A percentile compares a stretch with the other conserved stretches of the same genome.
Conservation (phyloP, 1,284 basidiomycete species). For the Somion occarium region DNA sequence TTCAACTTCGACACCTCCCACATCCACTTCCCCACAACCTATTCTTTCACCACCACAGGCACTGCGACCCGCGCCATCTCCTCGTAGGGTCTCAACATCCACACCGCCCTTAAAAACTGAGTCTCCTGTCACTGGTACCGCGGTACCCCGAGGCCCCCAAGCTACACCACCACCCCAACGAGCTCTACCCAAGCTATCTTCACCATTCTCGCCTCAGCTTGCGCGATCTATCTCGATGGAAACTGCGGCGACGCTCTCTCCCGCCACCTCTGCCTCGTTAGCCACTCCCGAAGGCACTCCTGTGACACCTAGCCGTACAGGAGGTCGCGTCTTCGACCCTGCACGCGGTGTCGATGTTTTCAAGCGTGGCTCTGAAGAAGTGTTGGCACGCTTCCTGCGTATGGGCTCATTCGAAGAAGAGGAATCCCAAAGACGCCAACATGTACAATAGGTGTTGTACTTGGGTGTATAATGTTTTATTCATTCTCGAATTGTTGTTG, state of each 20-base stretch:
- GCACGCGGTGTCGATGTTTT: slow-evolving; percentile 75
- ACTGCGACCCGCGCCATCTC: slow-evolving; percentile 13
- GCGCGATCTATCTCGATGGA: slow-evolving; percentile 29
- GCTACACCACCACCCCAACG: slow-evolving; percentile 16
- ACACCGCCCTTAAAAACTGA: slow-evolving; percentile 15
- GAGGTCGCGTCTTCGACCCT: slow-evolving; percentile 70
- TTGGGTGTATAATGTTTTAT: no score
- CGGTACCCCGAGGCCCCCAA: slow-evolving; percentile 2
- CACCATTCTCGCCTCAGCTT: slow-evolving; percentile 22
- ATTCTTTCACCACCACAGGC: slow-evolving; percentile 7
- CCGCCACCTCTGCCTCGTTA: slow-evolving; percentile 42
- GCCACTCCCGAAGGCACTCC: slow-evolving; percentile 22
- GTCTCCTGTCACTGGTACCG: slow-evolving; percentile 21
- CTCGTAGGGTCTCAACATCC: slow-evolving; percentile 18
- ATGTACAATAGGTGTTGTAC: slow-evolving; percentile 1
- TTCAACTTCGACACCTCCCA: slow-evolving; percentile 2
- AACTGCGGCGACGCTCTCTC: slow-evolving; percentile 31
- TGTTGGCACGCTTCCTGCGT: slow-evolving; percentile 71
- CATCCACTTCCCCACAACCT: slow-evolving; percentile 4
- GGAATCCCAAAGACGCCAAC: slow-evolving; percentile 10
- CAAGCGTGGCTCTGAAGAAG: slow-evolving; percentile 79
- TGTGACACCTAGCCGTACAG: slow-evolving; percentile 20
- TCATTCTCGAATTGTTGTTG: not conserved
- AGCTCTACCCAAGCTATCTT: slow-evolving; percentile 15
- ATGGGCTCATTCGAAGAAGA: slow-evolving; percentile 69